Base-by-base conservation (phyloP, 108 stramenopile genomes). In the Skeletonema marinoi region DNA sequence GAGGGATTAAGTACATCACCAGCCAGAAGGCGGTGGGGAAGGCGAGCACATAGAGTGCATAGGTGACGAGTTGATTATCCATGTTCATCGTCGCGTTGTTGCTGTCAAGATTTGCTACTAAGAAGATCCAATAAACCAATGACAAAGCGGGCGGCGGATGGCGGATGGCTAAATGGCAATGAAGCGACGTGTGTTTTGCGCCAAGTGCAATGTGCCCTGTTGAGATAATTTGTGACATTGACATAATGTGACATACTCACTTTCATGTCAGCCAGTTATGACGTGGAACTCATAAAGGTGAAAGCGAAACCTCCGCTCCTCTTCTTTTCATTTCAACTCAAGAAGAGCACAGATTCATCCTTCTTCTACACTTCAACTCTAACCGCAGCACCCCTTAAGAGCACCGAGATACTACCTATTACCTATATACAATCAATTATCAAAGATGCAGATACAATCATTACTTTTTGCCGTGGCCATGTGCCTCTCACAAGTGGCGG, bases 1-100 rank as follows among this genome's bases (percentile, higher is more conserved):
- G 94, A 31, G 97, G 97, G 60, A 96, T 61, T 42, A 86, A 46
- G 77, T 96, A 97, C 32, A 77, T 56, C 13, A 89, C 63, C 16
- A 97, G 83, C 92, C 92, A 96, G 65, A 94, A 84, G 71, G 82
- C 60, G 7, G 96, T 94, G 33, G 96, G 96, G 66, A 92, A 73
- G 62, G 93, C 92, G 25, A 96, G 83, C 39, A 86, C 54, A 46
- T 41, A 58, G 25, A 81, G 69, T 25, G 54, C 54, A 56, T 56
- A 96, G 54, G 60, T 56, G 54, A 56, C 19, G 54, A 56, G 54
- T 10, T 25, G 29, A 2, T 56, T 25, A 25, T 10, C 9, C 16
- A 25, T 25, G 25, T 25, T 25, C 25, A n/a, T 25, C 17, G 14
- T 42, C 41, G 41, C 41, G 41, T 13, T 42, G 41, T 42, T 46